phyloP scores from a whole-genome alignment of 2,329 filamentous ascomycete genomes.

The Rhinocladiella mackenziei region DNA sequence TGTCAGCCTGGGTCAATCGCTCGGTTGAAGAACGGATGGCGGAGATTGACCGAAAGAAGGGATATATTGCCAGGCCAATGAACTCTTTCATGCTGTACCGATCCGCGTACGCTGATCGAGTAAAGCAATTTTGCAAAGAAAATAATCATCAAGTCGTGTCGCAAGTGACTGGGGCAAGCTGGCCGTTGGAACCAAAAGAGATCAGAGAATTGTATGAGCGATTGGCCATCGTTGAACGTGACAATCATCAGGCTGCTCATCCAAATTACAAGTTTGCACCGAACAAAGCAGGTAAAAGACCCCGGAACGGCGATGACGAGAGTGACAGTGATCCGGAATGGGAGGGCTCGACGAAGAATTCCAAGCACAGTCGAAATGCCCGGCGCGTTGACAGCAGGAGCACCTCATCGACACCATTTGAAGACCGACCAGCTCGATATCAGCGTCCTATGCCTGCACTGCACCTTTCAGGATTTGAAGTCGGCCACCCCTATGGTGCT shows the following conservation, averaged over 20 bases:
- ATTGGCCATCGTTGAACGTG: slow-evolving; percentile 73
- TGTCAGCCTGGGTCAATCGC: slow-evolving; percentile 73
- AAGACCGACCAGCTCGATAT: slow-evolving; percentile 19
- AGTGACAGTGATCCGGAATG: slow-evolving; percentile 34
- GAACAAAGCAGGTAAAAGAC: slow-evolving; percentile 60
- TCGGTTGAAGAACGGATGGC: slow-evolving; percentile 60
- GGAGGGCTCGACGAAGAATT: slow-evolving; percentile 24
- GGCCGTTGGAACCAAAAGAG: slow-evolving; percentile 72
- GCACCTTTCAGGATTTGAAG: slow-evolving; percentile 25
- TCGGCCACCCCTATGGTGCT: slow-evolving; percentile 29
- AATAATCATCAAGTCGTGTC: slow-evolving; percentile 96
- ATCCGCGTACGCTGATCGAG: slow-evolving; percentile 82
- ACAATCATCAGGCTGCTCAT: slow-evolving; percentile 79
- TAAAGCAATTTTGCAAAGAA: slow-evolving; percentile 73
- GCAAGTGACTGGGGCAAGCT: slow-evolving; percentile 77
- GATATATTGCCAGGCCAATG: slow-evolving; percentile 86
- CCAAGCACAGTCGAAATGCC: slow-evolving; percentile 26
- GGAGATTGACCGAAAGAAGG: slow-evolving; percentile 68
- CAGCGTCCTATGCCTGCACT: slow-evolving; percentile 15
- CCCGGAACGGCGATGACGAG: slow-evolving; percentile 37
- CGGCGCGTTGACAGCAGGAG: slow-evolving; percentile 26
- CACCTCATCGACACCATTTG: slow-evolving; percentile 26
- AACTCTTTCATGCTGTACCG: slow-evolving; percentile 98
- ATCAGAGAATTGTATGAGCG: slow-evolving; percentile 72
- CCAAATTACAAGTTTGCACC: slow-evolving; percentile 94